These are phyloP conservation scores for Tricholoma hemisulphureum DNA, from an alignment of 768 basidiomycete genomes.

Conservation along the genomic window DNA sequence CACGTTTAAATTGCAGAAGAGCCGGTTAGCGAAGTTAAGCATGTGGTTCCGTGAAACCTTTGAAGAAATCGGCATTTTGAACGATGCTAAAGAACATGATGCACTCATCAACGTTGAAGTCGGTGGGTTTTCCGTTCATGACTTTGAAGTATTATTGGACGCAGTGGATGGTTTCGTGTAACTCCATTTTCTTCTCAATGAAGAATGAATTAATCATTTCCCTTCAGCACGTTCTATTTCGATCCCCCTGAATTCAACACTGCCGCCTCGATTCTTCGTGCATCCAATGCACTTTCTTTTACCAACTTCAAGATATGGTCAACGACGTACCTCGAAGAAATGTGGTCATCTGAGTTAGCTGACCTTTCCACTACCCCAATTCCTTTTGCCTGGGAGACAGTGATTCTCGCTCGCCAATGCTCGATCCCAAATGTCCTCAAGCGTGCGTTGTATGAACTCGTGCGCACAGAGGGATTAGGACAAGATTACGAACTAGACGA, in stretches of 20 bases:
- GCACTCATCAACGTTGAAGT: conserved; percentile 5
- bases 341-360: conserved; percentile 32
- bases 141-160: conserved; percentile 32
- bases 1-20: conserved; percentile 17
- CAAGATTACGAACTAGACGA: conserved; percentile 13
- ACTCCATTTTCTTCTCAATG: background rate
- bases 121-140: conserved; percentile 16
- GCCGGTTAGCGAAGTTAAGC: conserved; percentile 15
- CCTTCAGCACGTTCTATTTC: conserved; percentile 14
- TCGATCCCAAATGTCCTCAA: conserved; percentile 30
- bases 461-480: conserved; percentile 28
- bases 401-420: conserved; percentile 31
- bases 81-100: background rate
- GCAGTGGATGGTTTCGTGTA: conserved; percentile 34
- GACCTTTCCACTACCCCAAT: conserved; percentile 17
- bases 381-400: conserved; percentile 27
- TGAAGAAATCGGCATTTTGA: conserved; percentile 6
- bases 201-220: conserved; percentile 8
- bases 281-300: conserved; percentile 34
- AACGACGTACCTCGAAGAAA: conserved; percentile 24
- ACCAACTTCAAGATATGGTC: conserved; percentile 27
- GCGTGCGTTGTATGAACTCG: conserved; percentile 39
- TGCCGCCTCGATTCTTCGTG: conserved; percentile 35
- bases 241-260: conserved; percentile 26
- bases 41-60: conserved; percentile 16